Evolutionary conservation across 1,139 yeast genomes (phyloP), one percentile per base, ranked within the genome.

Genomic region (Zygotorulaspora mrakii): DNA sequence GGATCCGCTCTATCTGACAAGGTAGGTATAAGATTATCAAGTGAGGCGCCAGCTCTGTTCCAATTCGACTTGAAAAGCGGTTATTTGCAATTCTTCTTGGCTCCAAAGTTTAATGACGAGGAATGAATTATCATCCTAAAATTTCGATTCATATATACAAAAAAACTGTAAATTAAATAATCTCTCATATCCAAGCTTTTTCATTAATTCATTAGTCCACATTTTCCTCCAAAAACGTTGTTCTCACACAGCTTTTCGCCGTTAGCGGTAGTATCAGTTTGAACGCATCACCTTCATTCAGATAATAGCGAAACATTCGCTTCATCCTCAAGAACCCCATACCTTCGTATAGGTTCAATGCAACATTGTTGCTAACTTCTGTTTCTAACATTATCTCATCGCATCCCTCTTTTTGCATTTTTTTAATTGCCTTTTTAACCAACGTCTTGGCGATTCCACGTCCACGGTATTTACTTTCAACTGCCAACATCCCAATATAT

Each of bases 21-120:
- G 31, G 89, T 91, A 49, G 82, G 94, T 37, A 75, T 91, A 53
- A 84, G 86, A 66, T 75, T 91, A 63, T 86, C 95, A 27, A 91
- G 85, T 58, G 88, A 85, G 64, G 80, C 94, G 14, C 99, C 99
- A 22, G 95, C 96, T 31, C 73, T 88, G 63, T 87, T 91, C 59
- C 97, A 89, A 69, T 91, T 83, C 70, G 84, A 83, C 67, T 74
- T 91, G 64, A 85, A 89, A 51, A 86, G 94, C 63, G 98, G 99
- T 38, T 86, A 86, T 68, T 73, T 91, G 65, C 82, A 96, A 66
- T 91, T 85, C 76, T 91, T 85, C 76, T 76, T 91, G 67, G 98
- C 98, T 55, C 98, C 98, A 46, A 91, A 91, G 74, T 87, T 88
- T 62, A 95, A 84, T 52, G 96, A 86, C 54, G 95, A 86, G 47